Evolutionary conservation across 2,329 filamentous ascomycete species (phyloP).

Genomic region (Thielaviopsis populi): DNA sequence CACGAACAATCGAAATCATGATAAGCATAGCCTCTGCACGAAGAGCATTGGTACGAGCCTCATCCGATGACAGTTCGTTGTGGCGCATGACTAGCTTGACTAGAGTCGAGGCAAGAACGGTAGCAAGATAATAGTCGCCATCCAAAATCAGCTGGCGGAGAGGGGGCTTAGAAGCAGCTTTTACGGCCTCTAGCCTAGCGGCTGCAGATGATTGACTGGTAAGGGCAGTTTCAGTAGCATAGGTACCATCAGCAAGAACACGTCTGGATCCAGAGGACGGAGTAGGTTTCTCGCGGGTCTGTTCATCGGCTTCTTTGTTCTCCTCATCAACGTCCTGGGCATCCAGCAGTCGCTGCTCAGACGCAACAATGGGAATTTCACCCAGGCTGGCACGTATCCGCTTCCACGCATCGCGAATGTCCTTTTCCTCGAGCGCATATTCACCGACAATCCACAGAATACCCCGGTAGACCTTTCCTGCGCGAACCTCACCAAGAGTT

Average conservation of each 20-base stretch:
- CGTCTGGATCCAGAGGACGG: conserved; percentile 68
- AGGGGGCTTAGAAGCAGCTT: conserved; percentile 90
- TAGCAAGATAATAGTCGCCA: conserved; percentile 90
- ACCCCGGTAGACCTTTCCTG: conserved; percentile 92
- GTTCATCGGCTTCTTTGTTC: conserved; percentile 33
- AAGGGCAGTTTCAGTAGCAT: conserved; percentile 89
- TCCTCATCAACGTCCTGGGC: conserved; percentile 61
- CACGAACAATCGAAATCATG: conserved; percentile 97
- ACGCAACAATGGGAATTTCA: conserved; percentile 91
- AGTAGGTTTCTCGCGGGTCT: conserved; percentile 67
- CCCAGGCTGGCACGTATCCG: conserved; percentile 83
- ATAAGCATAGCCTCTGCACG: conserved; percentile 97
- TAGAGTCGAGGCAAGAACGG: conserved; percentile 87
- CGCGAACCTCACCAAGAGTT: conserved; percentile 81
- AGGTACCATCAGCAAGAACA: conserved; percentile 90
- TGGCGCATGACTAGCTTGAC: conserved; percentile 98
- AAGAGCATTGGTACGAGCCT: conserved; percentile 78
- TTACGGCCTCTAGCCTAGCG: conserved; percentile 87
- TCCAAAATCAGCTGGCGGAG: conserved; percentile 89
- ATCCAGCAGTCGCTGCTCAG: conserved; percentile 81
- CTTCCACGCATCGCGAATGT: conserved; percentile 95
- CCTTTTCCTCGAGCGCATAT: conserved; percentile 83
- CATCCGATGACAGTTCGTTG: conserved; percentile 76
- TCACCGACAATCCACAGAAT: conserved; percentile 97
- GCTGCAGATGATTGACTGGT: conserved; percentile 84